Evolutionary conservation across 352 stramenopile genomes (phyloP), one percentile per base, ranked within the genome.

Genomic region (Blastocystis sp.): DNA sequence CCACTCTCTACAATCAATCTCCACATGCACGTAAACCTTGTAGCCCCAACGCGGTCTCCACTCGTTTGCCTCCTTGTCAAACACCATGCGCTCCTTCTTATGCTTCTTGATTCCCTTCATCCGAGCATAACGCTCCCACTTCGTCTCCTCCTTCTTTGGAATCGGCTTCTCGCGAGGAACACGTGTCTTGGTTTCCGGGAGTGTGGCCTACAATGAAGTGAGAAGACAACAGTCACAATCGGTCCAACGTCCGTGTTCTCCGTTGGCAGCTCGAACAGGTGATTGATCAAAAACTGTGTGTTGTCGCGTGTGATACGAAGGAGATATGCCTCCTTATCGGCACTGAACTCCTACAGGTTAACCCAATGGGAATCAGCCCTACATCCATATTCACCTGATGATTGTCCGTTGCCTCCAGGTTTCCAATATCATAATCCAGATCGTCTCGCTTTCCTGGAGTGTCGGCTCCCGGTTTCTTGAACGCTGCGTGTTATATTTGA

Each of bases 51-150:
- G 88, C 44, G 94, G 94, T 76, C 91, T 91, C 93, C 94, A 99
- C 87, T 96, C 91, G 57, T 93, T 92, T 75, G 90, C 96, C 18
- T 90, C 84, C 87, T 99, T 95, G 87, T 99, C 95, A 76, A 94
- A 98, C 57, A 95, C 90, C 92, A 97, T 98, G 81, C 95, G 92
- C 42, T 91, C 94, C 87, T 96, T 94, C 89, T 98, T 98, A 84
- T 94, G 93, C 87, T 97, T 96, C 61, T 94, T 90, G 87, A 99
- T 98, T 78, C 95, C 95, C 90, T 98, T 97, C 84, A 97, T 92
- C 87, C 95, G 93, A 36, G 96, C 96, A 89, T 98, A 99, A 87
- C 97, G 95, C 90, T 98, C 94, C 96, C 96, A 99, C 88, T 94
- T 97, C 14, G 96, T 98, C 88, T 97, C 93, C 87, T 94, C 89